Base-by-base conservation (phyloP, 345 rosid species). In the Camelina laxa region DNA sequence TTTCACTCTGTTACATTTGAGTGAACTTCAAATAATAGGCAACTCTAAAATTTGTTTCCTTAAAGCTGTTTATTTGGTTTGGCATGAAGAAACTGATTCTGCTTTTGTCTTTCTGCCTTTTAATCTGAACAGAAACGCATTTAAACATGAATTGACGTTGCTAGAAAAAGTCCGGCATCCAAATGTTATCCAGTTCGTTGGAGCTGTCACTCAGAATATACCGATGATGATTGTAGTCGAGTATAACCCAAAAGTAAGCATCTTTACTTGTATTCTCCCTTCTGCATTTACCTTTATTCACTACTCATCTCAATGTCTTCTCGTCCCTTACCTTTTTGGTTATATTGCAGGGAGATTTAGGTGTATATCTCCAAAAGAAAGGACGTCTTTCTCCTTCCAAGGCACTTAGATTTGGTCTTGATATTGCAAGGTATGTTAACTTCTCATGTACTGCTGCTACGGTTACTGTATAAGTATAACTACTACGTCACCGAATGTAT, bases 201-300 rank as follows among this genome's bases (percentile, higher is more conserved):
- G 98, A 80, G 97, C 97, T 57, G 98, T 94, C 50, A 94, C 98
- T 35, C 97, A 94, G 75, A 91, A 94, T 58, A 68, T 86, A 67
- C 97, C 98, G 3, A 88, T 94, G 98, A 94, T 91, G 98, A 88
- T 94, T 73, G 96, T 91, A 66, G 68, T 79, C n/a, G 98, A 94
- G 87, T 85, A 84, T 81, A 91, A 87, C 72, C 79, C 95, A 14
- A 91, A 89, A 73, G 98, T 94, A 85, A 87, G 83, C 73, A 30
- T 44, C 27, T 27, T 39, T 76, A 68, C 49, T 71, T 20, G 60
- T 53, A 67, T 82, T 53, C 14, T 14, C 5, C 17, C 35, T 70
- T 41, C 15, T 76, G 48, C 10, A 14, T 75, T 41, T 47, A 38
- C 68, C 10, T 60, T 24, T 38, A 27, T 19, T 13, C 33, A 30